These are phyloP conservation scores for Phytopythium sindhum DNA, from an alignment of 352 stramenopile genomes.

Conservation along the genomic window DNA sequence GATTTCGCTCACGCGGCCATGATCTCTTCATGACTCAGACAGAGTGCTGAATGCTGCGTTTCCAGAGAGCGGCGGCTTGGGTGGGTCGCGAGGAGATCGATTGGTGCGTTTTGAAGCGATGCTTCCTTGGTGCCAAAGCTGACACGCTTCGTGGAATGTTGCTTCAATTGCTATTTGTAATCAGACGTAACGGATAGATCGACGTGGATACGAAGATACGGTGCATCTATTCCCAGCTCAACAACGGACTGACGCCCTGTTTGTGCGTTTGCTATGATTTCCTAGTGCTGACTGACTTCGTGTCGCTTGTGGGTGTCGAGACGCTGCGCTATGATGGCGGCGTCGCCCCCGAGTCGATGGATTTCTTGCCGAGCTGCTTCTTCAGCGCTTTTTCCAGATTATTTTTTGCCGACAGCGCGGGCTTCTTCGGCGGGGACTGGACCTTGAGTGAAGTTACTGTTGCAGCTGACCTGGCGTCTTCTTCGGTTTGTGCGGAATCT, in stretches of 20 bases:
- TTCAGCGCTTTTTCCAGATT: slow-evolving; percentile 46
- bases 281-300: background rate
- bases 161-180: slow-evolving; percentile 9
- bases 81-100: background rate
- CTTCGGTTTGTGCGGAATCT: background rate
- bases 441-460: background rate
- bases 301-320: background rate
- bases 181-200: slow-evolving; percentile 8
- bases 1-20: background rate
- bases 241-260: background rate
- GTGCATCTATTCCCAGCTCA: background rate
- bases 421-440: slow-evolving; percentile 12
- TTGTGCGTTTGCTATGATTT: background rate
- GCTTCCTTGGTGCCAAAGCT: background rate
- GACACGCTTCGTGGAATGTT: slow-evolving; percentile 2
- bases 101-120: background rate
- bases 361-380: slow-evolving; percentile 26
- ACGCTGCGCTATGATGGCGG: background rate
- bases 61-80: background rate
- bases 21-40: background rate
- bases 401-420: slow-evolving; percentile 16
- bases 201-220: background rate
- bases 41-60: background rate
- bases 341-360: background rate
- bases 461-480: background rate